These are phyloP conservation scores for Adansonia digitata DNA, from an alignment of 345 rosid species.

Conservation along the genomic window DNA sequence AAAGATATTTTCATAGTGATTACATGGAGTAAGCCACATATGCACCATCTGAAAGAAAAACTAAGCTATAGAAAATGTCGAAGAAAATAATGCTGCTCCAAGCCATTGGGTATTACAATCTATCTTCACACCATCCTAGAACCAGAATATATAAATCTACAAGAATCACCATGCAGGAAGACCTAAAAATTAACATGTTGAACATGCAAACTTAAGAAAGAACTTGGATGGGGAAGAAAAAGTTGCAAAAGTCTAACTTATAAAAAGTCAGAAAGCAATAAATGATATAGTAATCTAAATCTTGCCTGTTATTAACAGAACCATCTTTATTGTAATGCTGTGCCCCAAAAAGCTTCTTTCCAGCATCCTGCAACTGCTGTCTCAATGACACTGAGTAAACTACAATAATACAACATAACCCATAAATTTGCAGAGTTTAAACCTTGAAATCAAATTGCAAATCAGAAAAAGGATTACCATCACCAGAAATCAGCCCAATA, in stretches of 20 bases:
- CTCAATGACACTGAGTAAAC: conserved; percentile 95
- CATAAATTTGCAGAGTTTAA: conserved; percentile 23
- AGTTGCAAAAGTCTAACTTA: background rate
- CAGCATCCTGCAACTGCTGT: conserved; percentile 95
- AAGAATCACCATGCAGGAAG: conserved; percentile 6
- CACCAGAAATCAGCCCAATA: conserved; percentile 87
- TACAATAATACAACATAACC: conserved; percentile 40
- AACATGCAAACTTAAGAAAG: background rate
- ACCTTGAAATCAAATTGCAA: conserved; percentile 13
- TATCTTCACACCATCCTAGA: background rate
- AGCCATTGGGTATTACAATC: background rate
- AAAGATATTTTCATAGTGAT: background rate
- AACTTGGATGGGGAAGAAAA: background rate
- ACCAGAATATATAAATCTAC: background rate
- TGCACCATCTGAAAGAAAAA: background rate
- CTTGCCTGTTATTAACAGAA: conserved; percentile 84
- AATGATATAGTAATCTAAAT: conserved; percentile 3
- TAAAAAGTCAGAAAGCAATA: background rate
- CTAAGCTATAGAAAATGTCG: background rate
- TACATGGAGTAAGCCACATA: background rate
- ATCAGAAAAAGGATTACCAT: conserved; percentile 51
- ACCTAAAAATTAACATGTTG: background rate
- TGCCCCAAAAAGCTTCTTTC: conserved; percentile 93
- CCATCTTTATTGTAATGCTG: conserved; percentile 97
- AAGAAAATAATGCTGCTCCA: background rate